A percentile compares a stretch with the other conserved stretches of the same genome.
Conservation (phyloP, 306 rosid genomes). For the Trichosanthes truncata region DNA sequence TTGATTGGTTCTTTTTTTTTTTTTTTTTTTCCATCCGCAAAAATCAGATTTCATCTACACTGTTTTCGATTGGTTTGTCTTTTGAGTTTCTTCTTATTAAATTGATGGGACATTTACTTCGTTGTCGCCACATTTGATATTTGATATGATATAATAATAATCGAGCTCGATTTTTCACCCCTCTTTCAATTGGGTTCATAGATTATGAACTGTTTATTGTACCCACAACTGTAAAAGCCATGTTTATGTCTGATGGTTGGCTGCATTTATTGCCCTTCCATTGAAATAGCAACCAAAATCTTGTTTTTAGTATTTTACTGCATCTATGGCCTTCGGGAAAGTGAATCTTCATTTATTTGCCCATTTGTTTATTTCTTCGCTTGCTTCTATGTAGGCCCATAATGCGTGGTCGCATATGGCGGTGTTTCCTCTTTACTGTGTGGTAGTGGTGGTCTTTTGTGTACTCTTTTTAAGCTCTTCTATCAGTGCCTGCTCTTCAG, state of each 20-base stretch:
- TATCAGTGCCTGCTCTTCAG: not conserved
- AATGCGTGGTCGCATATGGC: slow-evolving; percentile 39
- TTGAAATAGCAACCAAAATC: not conserved
- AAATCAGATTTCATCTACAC: slow-evolving; percentile 19
- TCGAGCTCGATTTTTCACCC: slow-evolving; percentile 13
- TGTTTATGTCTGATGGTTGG: slow-evolving; percentile 16
- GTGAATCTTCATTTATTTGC: slow-evolving; percentile 14
- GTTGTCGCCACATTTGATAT: slow-evolving; percentile 36
- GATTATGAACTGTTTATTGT: slow-evolving; percentile 7
- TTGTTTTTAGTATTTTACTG: slow-evolving; percentile 1
- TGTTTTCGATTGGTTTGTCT: slow-evolving; percentile 33
- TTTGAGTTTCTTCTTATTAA: slow-evolving; percentile 27
- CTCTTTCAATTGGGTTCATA: not conserved
- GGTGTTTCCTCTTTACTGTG: slow-evolving; percentile 27
- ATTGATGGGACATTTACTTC: slow-evolving; percentile 55
- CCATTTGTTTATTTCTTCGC: slow-evolving; percentile 43
- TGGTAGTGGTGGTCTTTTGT: slow-evolving; percentile 22
- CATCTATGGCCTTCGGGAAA: slow-evolving; percentile 10
- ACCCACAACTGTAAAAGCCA: slow-evolving; percentile 4
- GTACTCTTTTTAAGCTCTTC: not conserved
- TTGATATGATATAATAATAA: not conserved
- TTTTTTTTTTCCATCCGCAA: slow-evolving; percentile 22
- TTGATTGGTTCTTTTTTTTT: slow-evolving; percentile 26
- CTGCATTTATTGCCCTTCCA: slow-evolving; percentile 5
- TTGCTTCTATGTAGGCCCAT: slow-evolving; percentile 47